Evolutionary conservation across 768 basidiomycete species (phyloP), one percentile per base, ranked within the genome.

Genomic region (Boletus rubropictus): DNA sequence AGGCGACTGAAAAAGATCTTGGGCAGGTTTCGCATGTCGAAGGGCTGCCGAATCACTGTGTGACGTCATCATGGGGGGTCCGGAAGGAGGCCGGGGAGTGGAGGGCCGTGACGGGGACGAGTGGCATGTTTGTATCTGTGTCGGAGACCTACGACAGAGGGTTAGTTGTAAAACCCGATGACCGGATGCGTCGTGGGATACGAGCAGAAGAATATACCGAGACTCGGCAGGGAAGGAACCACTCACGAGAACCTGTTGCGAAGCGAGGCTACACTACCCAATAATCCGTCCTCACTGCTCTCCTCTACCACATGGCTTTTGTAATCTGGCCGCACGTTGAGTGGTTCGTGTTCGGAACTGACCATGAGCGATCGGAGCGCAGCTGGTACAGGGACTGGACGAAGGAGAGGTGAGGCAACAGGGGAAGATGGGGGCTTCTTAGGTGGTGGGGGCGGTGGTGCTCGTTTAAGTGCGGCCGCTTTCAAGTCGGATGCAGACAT

Each of bases 401-500:
- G 72, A 44, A 79, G 58, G n/a, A 77, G 66, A 17, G 80, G 79
- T 1, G 80, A 76, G 21, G 66, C 65, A 15, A 62, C 53, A 15
- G 75, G 71, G 2, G 72, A 72, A 3, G 71, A 69, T n/a, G 54
- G 27, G 8, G 54, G 35, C 37, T 59, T 66, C 67, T 75, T 60
- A 3, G 73, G 62, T n/a, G 79, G 75, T 2, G 79, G 78, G 1
- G 83, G 83, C 0, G 83, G 83, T 0, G 82, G 82, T 3, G 75
- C 72, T 41, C 80, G 74, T 51, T 73, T 77, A 4, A 64, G 60
- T 12, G 65, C 57, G 9, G 53, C 41, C 6, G 55, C 41, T 47
- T 74, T 76, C 37, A 79, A 52, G 54, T 85, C 82, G 2, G 80
- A 79, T 5, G 76, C 70, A 2, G 82, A 82, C 2, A 73, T 71